phyloP scores from a whole-genome alignment of 1,284 basidiomycete genomes.

The Ceratobasidium papillatum region DNA sequence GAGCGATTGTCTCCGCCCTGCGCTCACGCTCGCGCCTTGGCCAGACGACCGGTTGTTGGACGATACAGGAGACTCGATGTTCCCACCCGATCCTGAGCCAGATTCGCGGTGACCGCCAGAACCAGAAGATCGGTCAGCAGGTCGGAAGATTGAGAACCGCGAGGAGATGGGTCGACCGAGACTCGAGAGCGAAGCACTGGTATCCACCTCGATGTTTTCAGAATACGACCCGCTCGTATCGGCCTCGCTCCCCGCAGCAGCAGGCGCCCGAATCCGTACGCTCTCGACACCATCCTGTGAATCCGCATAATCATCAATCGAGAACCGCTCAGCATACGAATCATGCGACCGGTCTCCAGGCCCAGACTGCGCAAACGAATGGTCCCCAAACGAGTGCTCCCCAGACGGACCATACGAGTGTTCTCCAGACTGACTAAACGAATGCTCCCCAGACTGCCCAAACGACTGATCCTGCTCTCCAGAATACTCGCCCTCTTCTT shows the following conservation, averaged over 20 bases:
- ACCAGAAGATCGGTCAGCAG: slow-evolving; percentile 47
- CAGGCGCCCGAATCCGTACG: slow-evolving; percentile 55
- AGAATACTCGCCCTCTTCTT: slow-evolving; percentile 44
- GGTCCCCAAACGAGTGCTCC: neutral
- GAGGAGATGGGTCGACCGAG: slow-evolving; percentile 76
- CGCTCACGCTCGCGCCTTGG: neutral
- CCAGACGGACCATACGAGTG: slow-evolving; percentile 3
- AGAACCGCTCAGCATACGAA: slow-evolving; percentile 52
- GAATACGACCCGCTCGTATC: slow-evolving; percentile 50
- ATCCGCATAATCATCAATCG: slow-evolving; percentile 54
- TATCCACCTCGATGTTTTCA: slow-evolving; percentile 16
- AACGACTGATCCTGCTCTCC: too few relatives aligned
- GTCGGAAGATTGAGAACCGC: slow-evolving; percentile 63
- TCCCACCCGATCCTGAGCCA: slow-evolving; percentile 44
- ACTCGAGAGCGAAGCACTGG: slow-evolving; percentile 69
- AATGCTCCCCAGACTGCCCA: slow-evolving; percentile 45
- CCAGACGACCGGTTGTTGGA: slow-evolving; percentile 24
- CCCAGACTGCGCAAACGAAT: slow-evolving; percentile 12
- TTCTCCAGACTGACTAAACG: slow-evolving; percentile 55
- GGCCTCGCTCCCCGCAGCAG: slow-evolving; percentile 63
- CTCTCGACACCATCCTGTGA: slow-evolving; percentile 48
- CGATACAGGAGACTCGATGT: slow-evolving; percentile 19
- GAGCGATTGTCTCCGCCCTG: slow-evolving; percentile 10
- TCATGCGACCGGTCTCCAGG: slow-evolving; percentile 45
- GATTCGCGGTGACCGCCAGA: slow-evolving; percentile 35